Evolutionary conservation across 169 alveolate species (phyloP).

Genomic region (Cryptosporidium canis): DNA sequence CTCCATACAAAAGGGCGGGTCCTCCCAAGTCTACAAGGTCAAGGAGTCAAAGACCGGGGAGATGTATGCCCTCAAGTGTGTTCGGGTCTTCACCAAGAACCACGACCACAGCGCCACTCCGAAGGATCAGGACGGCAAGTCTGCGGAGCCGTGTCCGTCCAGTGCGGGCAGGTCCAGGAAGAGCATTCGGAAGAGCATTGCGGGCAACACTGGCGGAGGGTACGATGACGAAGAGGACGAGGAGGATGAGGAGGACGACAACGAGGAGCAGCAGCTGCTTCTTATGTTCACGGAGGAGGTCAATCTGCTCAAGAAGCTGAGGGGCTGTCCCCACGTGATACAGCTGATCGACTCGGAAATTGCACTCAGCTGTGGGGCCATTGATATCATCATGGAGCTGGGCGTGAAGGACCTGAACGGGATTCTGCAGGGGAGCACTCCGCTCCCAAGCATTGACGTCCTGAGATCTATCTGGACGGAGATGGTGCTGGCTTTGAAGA

Average conservation of each 20-base stretch:
- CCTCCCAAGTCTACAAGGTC: constrained; percentile 71
- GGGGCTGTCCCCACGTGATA: constrained; percentile 64
- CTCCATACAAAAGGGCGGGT: constrained; percentile 72
- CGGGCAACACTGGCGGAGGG: background rate
- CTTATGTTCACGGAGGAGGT: constrained; percentile 70
- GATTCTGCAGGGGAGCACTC: constrained; percentile 59
- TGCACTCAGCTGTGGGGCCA: constrained; percentile 68
- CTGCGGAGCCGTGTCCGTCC: background rate
- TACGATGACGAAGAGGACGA: constrained; percentile 20
- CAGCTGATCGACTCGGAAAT: constrained; percentile 60
- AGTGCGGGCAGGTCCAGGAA: constrained; percentile 16
- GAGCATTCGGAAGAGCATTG: constrained; percentile 20
- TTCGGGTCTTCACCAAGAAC: constrained; percentile 41
- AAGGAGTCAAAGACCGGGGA: constrained; percentile 47
- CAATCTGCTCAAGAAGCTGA: constrained; percentile 33
- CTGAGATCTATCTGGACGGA: constrained; percentile 69
- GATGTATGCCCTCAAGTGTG: constrained; percentile 62
- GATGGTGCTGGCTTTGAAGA: constrained; percentile 60
- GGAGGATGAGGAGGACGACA: constrained; percentile 60
- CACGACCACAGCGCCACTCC: constrained; percentile 28
- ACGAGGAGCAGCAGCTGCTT: constrained; percentile 55
- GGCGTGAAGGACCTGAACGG: constrained; percentile 68
- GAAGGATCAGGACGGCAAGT: background rate
- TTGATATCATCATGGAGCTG: constrained; percentile 61
- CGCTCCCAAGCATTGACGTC: constrained; percentile 20